phyloP scores from a whole-genome alignment of 1,284 basidiomycete genomes.

The Volvariella volvacea region DNA sequence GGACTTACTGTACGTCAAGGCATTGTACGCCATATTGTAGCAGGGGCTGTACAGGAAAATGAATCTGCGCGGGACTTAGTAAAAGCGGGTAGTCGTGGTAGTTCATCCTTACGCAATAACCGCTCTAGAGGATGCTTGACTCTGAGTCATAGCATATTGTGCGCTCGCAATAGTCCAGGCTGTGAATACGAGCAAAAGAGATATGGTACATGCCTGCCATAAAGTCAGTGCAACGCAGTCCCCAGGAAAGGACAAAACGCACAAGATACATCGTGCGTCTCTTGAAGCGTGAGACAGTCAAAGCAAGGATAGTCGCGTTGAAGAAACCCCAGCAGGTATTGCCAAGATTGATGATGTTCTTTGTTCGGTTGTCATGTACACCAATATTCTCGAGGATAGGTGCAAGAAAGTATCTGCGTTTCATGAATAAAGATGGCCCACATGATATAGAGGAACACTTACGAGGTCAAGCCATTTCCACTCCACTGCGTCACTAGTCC shows the following conservation, averaged over 20 bases:
- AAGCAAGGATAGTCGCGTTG: constrained; percentile 42
- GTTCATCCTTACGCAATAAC: constrained; percentile 36
- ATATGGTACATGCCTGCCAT: constrained; percentile 35
- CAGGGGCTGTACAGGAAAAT: constrained; percentile 47
- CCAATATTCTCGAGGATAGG: constrained; percentile 40
- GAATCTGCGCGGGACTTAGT: constrained; percentile 38
- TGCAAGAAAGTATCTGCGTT: constrained; percentile 37
- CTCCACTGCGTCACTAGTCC: constrained; percentile 47
- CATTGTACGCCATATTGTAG: constrained; percentile 44
- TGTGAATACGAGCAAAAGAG: constrained; percentile 42
- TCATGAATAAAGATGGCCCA: background rate
- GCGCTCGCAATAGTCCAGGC: constrained; percentile 49
- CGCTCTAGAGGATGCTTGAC: constrained; percentile 38
- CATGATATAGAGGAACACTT: constrained; percentile 13
- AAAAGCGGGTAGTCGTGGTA: no score
- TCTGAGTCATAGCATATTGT: constrained; percentile 33
- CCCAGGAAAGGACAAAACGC: constrained; percentile 10
- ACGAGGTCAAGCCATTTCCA: constrained; percentile 49
- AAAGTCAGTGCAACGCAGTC: background rate
- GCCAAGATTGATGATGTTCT: constrained; percentile 50
- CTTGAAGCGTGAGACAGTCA: constrained; percentile 40
- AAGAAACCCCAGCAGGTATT: constrained; percentile 49
- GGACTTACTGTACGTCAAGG: constrained; percentile 38
- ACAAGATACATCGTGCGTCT: constrained; percentile 45
- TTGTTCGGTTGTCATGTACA: constrained; percentile 37